Conservation (phyloP, 768 basidiomycete genomes). For the Suillus weaverae region DNA sequence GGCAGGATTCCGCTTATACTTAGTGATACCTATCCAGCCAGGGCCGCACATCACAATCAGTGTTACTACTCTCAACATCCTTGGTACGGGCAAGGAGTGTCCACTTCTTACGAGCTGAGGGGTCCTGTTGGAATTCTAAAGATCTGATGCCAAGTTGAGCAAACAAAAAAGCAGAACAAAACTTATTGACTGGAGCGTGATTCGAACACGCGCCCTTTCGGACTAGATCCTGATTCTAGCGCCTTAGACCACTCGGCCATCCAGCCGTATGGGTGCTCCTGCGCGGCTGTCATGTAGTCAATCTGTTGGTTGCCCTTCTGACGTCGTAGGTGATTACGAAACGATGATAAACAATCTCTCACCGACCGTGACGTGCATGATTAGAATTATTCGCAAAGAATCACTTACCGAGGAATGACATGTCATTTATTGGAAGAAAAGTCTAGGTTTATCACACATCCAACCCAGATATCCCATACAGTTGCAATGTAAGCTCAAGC, state of each 20-base stretch:
- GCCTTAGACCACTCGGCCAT: constrained; percentile 53
- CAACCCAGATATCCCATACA: neutral
- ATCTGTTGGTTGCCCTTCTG: neutral
- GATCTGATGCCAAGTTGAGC: too few species aligned
- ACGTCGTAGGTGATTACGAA: too few species aligned
- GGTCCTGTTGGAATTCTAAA: too few species aligned
- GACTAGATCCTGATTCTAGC: constrained; percentile 42
- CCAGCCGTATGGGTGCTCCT: neutral
- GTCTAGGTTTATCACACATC: neutral
- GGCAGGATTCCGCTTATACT: too few species aligned
- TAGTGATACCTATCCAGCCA: too few species aligned
- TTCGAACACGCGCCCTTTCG: constrained; percentile 39
- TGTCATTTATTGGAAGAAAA: neutral
- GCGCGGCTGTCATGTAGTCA: neutral
- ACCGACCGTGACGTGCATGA: neutral
- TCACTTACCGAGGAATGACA: neutral
- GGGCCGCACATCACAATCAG: too few species aligned
- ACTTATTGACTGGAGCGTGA: constrained; percentile 34
- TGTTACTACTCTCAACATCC: neutral
- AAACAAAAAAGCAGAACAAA: constrained; percentile 14
- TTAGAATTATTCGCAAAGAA: neutral
- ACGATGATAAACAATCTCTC: neutral
- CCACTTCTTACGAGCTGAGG: too few species aligned
- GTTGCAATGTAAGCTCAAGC: neutral
- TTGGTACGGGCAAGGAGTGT: too few species aligned